Conservation (phyloP, 2,329 filamentous ascomycete species). For the Fusarium brevicatenulatum region DNA sequence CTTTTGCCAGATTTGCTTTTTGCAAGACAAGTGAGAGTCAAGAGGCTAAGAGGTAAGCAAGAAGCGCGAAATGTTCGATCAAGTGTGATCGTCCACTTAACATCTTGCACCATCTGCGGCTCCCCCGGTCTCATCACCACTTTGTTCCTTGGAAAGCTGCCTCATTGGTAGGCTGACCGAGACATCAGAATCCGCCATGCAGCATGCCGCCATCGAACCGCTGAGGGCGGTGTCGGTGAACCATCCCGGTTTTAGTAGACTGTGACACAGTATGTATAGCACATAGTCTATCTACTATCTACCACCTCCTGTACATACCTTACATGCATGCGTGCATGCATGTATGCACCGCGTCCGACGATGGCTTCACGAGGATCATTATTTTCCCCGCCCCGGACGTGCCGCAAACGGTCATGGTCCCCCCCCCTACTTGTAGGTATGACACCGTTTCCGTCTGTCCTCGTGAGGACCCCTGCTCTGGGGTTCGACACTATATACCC, state of each 20-base stretch:
- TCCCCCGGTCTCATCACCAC: conserved; percentile 45
- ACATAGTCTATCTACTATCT: conserved; percentile 1
- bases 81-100: conserved; percentile 43
- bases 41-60: conserved; percentile 31
- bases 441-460: conserved; percentile 45
- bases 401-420: conserved; percentile 43
- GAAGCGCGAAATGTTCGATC: conserved; percentile 43
- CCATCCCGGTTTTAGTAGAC: conserved; percentile 40
- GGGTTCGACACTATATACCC: conserved; percentile 32
- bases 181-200: conserved; percentile 39
- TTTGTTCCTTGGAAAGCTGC: conserved; percentile 39
- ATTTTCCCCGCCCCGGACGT: conserved; percentile 40
- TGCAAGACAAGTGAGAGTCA: conserved; percentile 21
- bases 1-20: conserved; percentile 37
- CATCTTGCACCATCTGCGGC: conserved; percentile 45
- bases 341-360: conserved; percentile 37
- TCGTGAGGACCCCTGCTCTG: conserved; percentile 41
- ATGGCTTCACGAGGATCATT: conserved; percentile 45
- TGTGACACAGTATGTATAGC: conserved; percentile 42
- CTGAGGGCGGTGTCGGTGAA: conserved; percentile 46
- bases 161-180: conserved; percentile 43
- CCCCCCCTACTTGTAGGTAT: conserved; percentile 43
- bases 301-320: neutral
- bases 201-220: conserved; percentile 44
- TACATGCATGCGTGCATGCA: neutral